Conservation (phyloP, 2,329 filamentous ascomycete species). For the Pochonia chlamydosporia region DNA sequence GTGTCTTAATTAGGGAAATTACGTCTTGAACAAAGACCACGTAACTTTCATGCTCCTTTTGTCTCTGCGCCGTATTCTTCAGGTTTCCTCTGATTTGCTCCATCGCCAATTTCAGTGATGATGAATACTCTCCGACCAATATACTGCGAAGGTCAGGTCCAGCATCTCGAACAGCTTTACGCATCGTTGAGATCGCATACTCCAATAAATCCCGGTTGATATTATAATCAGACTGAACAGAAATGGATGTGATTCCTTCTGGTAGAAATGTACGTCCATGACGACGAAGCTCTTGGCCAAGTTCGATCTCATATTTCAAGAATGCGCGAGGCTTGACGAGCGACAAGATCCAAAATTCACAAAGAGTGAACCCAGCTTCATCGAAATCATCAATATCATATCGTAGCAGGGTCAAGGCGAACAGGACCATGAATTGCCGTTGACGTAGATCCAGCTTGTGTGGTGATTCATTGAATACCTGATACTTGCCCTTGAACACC, state of each 20-base stretch:
- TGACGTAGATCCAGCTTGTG: constrained; percentile 33
- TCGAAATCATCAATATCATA: constrained; percentile 40
- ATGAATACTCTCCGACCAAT: constrained; percentile 35
- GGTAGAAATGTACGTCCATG: constrained; percentile 38
- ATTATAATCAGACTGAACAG: constrained; percentile 39
- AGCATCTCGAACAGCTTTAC: constrained; percentile 37
- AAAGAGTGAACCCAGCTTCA: constrained; percentile 36
- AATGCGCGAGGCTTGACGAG: constrained; percentile 43
- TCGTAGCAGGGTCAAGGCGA: constrained; percentile 44
- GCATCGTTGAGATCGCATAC: constrained; percentile 43
- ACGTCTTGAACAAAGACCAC: constrained; percentile 47
- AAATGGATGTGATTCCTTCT: constrained; percentile 28
- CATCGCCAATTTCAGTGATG: constrained; percentile 42
- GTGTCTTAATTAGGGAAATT: constrained; percentile 47
- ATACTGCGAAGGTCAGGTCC: constrained; percentile 27
- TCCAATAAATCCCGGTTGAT: constrained; percentile 45
- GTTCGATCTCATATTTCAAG: constrained; percentile 42
- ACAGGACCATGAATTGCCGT: constrained; percentile 43
- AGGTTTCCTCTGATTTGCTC: constrained; percentile 49
- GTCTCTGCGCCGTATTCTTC: constrained; percentile 26
- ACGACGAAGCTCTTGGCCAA: constrained; percentile 40
- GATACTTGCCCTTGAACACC: constrained; percentile 44
- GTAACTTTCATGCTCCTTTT: constrained; percentile 39
- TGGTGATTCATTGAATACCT: constrained; percentile 40
- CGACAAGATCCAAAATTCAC: constrained; percentile 47